phyloP scores from a whole-genome alignment of 352 stramenopile species.

The Thalassiosira pacifica region DNA sequence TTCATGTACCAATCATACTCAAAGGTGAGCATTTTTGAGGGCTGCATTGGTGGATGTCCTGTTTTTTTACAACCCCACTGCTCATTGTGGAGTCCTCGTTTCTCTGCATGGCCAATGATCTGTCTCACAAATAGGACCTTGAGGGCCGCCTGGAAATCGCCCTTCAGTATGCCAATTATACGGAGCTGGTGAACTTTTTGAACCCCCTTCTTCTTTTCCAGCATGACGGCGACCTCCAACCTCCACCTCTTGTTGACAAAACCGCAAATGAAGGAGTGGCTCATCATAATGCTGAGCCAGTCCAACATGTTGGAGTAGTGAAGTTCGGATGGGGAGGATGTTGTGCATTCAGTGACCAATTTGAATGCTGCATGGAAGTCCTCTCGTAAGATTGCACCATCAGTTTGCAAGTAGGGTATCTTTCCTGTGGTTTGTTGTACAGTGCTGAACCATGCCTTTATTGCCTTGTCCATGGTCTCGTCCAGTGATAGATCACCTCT shows the following conservation, averaged over 20 bases:
- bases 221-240: slow-evolving; percentile 41
- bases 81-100: slow-evolving; percentile 21
- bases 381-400: background rate
- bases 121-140: slow-evolving; percentile 14
- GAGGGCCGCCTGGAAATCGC: slow-evolving; percentile 41
- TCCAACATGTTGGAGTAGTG: background rate
- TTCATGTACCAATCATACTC: slow-evolving; percentile 17
- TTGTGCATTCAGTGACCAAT: background rate
- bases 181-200: slow-evolving; percentile 46
- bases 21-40: slow-evolving; percentile 34
- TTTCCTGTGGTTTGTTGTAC: too few relatives aligned
- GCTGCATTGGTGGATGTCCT: slow-evolving; percentile 19
- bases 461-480: too few relatives aligned
- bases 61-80: slow-evolving; percentile 37
- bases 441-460: too few relatives aligned
- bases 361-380: background rate
- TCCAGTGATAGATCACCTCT: too few relatives aligned
- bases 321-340: slow-evolving; percentile 6
- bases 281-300: slow-evolving; percentile 5
- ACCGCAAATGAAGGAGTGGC: slow-evolving; percentile 5
- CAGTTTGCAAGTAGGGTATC: too few relatives aligned
- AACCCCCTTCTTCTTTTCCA: slow-evolving; percentile 48
- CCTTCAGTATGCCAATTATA: slow-evolving; percentile 60
- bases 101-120: slow-evolving; percentile 31
- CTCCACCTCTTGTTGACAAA: slow-evolving; percentile 34